Conservation (phyloP, 768 basidiomycete genomes). For the Krasilnikovozyma curviuscula region DNA sequence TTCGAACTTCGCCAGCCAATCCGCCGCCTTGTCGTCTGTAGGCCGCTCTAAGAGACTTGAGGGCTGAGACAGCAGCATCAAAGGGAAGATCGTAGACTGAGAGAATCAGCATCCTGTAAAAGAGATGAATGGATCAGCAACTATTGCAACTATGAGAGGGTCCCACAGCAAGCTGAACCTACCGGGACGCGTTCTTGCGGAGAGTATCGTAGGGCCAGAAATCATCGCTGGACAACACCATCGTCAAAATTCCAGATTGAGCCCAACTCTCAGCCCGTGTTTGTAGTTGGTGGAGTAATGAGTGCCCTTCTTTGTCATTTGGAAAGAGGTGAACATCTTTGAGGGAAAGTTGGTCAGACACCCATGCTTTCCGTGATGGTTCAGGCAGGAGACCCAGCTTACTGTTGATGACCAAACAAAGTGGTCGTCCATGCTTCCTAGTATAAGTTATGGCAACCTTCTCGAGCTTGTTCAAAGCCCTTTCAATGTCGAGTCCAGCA, state of each 20-base stretch:
- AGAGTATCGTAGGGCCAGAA: conserved; percentile 37
- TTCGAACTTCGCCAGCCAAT: background rate
- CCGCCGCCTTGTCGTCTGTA: conserved; percentile 19
- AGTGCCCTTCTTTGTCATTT: conserved; percentile 54
- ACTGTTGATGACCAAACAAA: conserved; percentile 68
- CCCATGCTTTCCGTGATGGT: background rate
- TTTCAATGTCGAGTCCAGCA: conserved; percentile 58
- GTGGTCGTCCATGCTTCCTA: conserved; percentile 39
- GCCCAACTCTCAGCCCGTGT: conserved; percentile 74
- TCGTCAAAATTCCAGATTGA: conserved; percentile 40
- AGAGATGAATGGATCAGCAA: background rate
- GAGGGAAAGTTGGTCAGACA: background rate
- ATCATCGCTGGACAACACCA: conserved; percentile 64
- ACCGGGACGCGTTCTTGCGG: conserved; percentile 43
- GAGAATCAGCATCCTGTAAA: conserved; percentile 33
- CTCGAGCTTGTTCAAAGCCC: conserved; percentile 58
- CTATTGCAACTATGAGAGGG: background rate
- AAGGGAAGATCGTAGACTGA: conserved; percentile 50
- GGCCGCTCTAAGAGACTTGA: conserved; percentile 35
- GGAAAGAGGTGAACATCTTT: conserved; percentile 26
- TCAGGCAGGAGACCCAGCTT: background rate
- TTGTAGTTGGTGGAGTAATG: conserved; percentile 68
- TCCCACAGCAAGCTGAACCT: conserved; percentile 30
- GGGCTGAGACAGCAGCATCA: conserved; percentile 41
- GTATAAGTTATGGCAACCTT: conserved; percentile 59